Conservation (phyloP, 306 rosid genomes). For the Castanea sativa region DNA sequence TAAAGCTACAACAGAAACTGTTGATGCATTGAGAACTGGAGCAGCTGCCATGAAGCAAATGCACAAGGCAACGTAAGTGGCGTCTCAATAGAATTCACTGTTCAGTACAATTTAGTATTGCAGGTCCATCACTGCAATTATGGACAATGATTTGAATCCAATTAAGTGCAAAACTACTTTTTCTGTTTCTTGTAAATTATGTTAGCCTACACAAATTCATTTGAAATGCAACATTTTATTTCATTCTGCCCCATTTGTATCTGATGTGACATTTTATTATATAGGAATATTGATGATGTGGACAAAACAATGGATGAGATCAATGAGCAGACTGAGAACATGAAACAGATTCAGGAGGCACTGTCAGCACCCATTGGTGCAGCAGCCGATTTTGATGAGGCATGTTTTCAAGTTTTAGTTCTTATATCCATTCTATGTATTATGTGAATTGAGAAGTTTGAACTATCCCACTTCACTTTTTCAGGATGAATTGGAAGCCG, state of each 20-base stretch:
- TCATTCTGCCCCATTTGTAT: not conserved
- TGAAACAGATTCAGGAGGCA: slow-evolving; percentile 98
- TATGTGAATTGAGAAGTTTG: slow-evolving; percentile 7
- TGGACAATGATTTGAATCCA: not conserved
- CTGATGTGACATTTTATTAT: slow-evolving; percentile 15
- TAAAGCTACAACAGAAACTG: slow-evolving; percentile 98
- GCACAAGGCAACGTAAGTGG: slow-evolving; percentile 93
- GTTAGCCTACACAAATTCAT: not conserved
- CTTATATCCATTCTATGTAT: not conserved
- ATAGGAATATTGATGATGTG: slow-evolving; percentile 93
- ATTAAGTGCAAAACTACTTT: not conserved
- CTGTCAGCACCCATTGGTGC: slow-evolving; percentile 86
- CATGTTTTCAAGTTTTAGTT: slow-evolving; percentile 16
- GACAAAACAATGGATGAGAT: slow-evolving; percentile 99
- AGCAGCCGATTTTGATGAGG: slow-evolving; percentile 95
- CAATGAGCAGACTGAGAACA: slow-evolving; percentile 96
- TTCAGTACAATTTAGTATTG: not conserved
- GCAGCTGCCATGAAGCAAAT: slow-evolving; percentile 97
- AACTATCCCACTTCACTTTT: slow-evolving; percentile 7
- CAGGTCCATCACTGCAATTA: not conserved
- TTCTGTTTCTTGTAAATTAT: not conserved
- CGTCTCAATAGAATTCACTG: not conserved
- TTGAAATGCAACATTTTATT: not conserved
- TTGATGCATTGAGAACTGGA: slow-evolving; percentile 93
- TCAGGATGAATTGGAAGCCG: slow-evolving; percentile 97